These are phyloP conservation scores for Paxillus involutus DNA, from an alignment of 768 basidiomycete species.

Conservation along the genomic window DNA sequence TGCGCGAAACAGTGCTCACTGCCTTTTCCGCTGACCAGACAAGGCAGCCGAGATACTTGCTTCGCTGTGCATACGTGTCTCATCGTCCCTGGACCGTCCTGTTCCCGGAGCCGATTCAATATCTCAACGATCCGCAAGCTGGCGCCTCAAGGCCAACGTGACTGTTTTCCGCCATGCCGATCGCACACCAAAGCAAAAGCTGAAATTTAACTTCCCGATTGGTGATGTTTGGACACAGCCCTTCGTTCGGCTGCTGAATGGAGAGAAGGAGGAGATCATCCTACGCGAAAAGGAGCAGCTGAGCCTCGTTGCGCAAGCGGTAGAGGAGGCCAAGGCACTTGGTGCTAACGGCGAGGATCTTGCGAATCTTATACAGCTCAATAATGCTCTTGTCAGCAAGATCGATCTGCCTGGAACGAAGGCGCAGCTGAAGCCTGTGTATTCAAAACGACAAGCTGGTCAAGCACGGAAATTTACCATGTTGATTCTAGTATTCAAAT, in stretches of 20 bases:
- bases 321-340: constrained; percentile 80
- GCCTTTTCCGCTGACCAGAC: constrained; percentile 47
- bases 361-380: constrained; percentile 80
- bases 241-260: constrained; percentile 87
- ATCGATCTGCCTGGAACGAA: constrained; percentile 96
- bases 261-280: constrained; percentile 94
- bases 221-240: constrained; percentile 91
- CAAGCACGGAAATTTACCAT: constrained; percentile 77
- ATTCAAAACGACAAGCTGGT: constrained; percentile 76
- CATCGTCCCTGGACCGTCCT: constrained; percentile 63
- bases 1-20: constrained; percentile 2
- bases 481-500: constrained; percentile 95
- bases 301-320: constrained; percentile 76
- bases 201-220: constrained; percentile 89
- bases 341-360: constrained; percentile 87
- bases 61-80: constrained; percentile 74
- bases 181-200: constrained; percentile 88
- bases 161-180: constrained; percentile 97
- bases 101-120: constrained; percentile 52
- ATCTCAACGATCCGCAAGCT: constrained; percentile 67
- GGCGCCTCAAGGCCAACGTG: constrained; percentile 90
- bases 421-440: constrained; percentile 94
- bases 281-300: constrained; percentile 89
- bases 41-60: constrained; percentile 95
- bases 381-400: constrained; percentile 90